phyloP scores from a whole-genome alignment of 768 basidiomycete species.

The Boletus pseudo-olivaceus region DNA sequence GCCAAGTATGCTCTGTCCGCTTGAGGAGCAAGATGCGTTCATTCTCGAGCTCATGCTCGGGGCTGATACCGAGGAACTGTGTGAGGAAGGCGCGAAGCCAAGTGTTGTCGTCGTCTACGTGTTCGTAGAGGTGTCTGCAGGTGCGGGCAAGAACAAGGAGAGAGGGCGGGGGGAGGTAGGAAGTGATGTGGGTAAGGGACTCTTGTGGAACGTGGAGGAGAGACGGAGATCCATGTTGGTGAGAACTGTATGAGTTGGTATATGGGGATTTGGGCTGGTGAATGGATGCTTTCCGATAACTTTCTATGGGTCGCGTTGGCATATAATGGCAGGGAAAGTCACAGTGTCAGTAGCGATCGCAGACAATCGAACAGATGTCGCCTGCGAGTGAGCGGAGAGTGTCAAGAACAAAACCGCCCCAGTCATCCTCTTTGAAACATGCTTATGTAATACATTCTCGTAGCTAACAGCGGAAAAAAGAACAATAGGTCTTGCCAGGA shows the following conservation, averaged over 20 bases:
- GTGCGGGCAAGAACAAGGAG: conserved; percentile 57
- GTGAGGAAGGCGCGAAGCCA: conserved; percentile 74
- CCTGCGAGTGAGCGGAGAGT: conserved; percentile 18
- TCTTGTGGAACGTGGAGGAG: conserved; percentile 60
- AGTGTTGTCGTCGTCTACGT: conserved; percentile 74
- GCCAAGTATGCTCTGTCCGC: conserved; percentile 61
- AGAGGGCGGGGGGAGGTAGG: conserved; percentile 62
- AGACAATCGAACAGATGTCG: conserved; percentile 17
- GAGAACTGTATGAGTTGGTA: conserved; percentile 18
- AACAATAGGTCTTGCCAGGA: conserved; percentile 22
- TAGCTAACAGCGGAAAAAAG: background rate
- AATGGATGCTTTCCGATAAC: conserved; percentile 36
- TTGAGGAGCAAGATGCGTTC: conserved; percentile 49
- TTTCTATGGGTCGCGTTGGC: conserved; percentile 53
- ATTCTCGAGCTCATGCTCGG: conserved; percentile 54
- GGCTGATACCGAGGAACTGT: conserved; percentile 62
- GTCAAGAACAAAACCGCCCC: background rate
- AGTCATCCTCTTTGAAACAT: background rate
- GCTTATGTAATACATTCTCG: conserved; percentile 6
- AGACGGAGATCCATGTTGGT: conserved; percentile 49
- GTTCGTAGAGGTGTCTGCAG: conserved; percentile 50
- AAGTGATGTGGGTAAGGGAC: conserved; percentile 72
- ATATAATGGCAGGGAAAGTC: conserved; percentile 49
- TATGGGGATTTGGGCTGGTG: conserved; percentile 28
- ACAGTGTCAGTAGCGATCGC: conserved; percentile 18